Evolutionary conservation across 1,139 yeast genomes (phyloP), one percentile per base, ranked within the genome.

Genomic region (Candida neerlandica): DNA sequence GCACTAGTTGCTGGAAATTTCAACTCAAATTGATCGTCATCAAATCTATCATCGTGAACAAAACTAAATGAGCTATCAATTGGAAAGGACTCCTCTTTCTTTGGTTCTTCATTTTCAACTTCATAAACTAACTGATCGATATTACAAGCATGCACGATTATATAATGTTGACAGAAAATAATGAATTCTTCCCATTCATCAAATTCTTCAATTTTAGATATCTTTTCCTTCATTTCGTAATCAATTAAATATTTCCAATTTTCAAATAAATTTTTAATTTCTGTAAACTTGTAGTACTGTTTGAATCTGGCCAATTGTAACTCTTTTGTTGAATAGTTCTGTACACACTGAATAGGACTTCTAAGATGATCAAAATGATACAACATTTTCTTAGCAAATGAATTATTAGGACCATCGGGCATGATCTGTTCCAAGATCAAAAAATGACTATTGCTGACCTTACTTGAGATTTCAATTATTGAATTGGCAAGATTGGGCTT

Each of bases 151-250:
- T 86, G 91, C 3, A 85, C 71, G 32, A 86, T 73, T 37, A 85
- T 73, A 61, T 89, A 89, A 62, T 88, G 95, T 58, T 87, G 95
- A 55, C 91, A 84, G 60, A 87, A 89, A 15, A 86, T 64, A 27
- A 85, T 77, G 55, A 88, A 88, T 63, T 89, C 96, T 64, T 89
- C 96, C 83, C 89, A 80, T 65, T 89, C 96, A 62, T 89, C 96
- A 65, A 89, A 89, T 7, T 80, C 80, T 62, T 89, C 96, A 26
- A 85, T 75, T 1, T 63, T 49, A 12, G 73, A 74, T 15, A 89
- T 78, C 45, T 67, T 65, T 0, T 54, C 41, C 58, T 79, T 82
- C n/a, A 70, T 63, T 0, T 69, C 71, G 2, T 58, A 58, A 7
- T 75, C 64, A 4, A 84, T 70, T 50, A 70, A 71, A 41, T 59